Percentiles rank a stretch among this genome's conserved stretches.
Conservation (phyloP, 148 eudicot species). For the Nepenthes mirabilis region DNA sequence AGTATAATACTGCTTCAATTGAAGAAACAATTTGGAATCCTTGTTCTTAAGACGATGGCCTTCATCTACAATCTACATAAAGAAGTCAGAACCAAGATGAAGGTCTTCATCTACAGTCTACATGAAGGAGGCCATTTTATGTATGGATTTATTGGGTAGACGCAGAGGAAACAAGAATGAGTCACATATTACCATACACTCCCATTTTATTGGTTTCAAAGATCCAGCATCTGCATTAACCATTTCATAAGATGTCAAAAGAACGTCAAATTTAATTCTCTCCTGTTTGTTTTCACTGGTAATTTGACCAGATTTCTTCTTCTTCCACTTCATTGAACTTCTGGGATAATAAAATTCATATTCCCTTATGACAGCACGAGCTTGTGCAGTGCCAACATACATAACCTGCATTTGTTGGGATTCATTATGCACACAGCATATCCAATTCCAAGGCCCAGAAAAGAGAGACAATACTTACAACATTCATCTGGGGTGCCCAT, state of each 20-base stretch:
- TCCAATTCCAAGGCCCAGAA: background rate
- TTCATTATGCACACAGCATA: conserved; percentile 2
- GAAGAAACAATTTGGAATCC: conserved; percentile 83
- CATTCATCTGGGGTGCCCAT: conserved; percentile 99
- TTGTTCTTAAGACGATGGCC: conserved; percentile 98
- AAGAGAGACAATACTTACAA: conserved; percentile 46
- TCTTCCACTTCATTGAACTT: conserved; percentile 55
- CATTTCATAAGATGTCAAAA: conserved; percentile 94
- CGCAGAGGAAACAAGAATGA: background rate
- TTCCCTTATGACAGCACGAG: conserved; percentile 66
- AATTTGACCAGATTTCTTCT: conserved; percentile 62
- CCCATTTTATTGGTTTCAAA: conserved; percentile 88
- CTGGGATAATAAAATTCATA: conserved; percentile 87
- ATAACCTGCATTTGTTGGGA: conserved; percentile 48
- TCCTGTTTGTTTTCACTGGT: conserved; percentile 72
- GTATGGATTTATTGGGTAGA: background rate
- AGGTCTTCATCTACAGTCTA: conserved; percentile 99
- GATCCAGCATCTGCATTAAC: conserved; percentile 67
- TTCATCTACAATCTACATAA: conserved; percentile 84
- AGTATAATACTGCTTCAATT: conserved; percentile 61
- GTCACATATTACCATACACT: conserved; percentile 65
- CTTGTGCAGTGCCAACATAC: conserved; percentile 90
- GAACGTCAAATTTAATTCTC: conserved; percentile 88
- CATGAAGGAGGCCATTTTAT: conserved; percentile 9
- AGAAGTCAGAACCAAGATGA: conserved; percentile 24